These are phyloP conservation scores for Apocynum venetum DNA, from an alignment of 257 asterid species.

Conservation along the genomic window DNA sequence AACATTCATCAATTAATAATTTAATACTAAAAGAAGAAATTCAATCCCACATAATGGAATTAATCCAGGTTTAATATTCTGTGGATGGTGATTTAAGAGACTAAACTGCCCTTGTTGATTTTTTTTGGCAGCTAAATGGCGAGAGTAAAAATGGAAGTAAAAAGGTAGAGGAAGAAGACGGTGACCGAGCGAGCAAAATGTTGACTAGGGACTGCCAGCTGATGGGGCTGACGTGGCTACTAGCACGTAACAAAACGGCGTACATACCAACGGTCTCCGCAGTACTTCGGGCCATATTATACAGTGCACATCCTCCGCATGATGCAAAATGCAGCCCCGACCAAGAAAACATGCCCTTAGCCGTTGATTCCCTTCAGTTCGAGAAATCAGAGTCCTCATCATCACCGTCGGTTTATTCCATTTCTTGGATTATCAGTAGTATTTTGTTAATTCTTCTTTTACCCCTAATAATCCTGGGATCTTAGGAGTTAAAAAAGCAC, in stretches of 20 bases:
- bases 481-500: background rate
- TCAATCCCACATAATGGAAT: background rate
- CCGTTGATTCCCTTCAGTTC: slow-evolving; percentile 88
- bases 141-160: slow-evolving; percentile 68
- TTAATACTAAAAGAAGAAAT: no score
- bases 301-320: slow-evolving; percentile 82
- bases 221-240: slow-evolving; percentile 98
- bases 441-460: slow-evolving; percentile 31
- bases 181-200: slow-evolving; percentile 73
- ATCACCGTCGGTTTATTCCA: slow-evolving; percentile 1
- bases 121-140: slow-evolving; percentile 47
- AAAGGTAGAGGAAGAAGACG: slow-evolving; percentile 19
- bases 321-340: slow-evolving; percentile 92
- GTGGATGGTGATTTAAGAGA: background rate
- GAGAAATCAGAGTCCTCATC: slow-evolving; percentile 51
- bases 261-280: slow-evolving; percentile 99
- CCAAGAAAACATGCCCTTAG: slow-evolving; percentile 99
- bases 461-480: slow-evolving; percentile 36
- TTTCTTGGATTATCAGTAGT: background rate
- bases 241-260: slow-evolving; percentile 95
- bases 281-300: slow-evolving; percentile 90
- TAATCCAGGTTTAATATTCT: background rate
- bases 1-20: no score
- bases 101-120: background rate
- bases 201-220: slow-evolving; percentile 79